Evolutionary conservation across 2,329 filamentous ascomycete species (phyloP).

Genomic region (Xylaria sp.): DNA sequence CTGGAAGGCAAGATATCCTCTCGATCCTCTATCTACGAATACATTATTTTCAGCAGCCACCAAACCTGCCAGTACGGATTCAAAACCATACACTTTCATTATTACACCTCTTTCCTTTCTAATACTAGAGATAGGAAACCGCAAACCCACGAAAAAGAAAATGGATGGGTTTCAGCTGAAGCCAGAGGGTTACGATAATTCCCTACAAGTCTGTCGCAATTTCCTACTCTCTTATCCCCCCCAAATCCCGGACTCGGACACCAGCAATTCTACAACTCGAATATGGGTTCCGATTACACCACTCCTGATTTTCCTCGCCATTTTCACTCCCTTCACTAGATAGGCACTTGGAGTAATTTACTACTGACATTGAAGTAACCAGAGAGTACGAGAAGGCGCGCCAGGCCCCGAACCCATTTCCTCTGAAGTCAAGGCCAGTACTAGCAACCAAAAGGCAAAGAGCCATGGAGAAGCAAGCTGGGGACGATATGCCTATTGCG

Average conservation of each 20-base stretch:
- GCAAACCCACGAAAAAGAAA: background rate
- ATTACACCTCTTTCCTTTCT: background rate
- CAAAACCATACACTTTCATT: background rate
- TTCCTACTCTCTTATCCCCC: background rate
- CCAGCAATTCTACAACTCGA: background rate
- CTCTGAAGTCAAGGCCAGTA: background rate
- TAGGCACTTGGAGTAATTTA: background rate
- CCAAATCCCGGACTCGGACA: too few species aligned
- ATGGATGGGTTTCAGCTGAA: background rate
- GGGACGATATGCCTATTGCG: conserved; percentile 26
- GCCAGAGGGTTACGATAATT: background rate
- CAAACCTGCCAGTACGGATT: background rate
- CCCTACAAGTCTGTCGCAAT: background rate
- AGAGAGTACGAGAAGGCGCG: conserved; percentile 4
- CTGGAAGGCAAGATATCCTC: background rate
- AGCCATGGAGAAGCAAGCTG: conserved; percentile 1
- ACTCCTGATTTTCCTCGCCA: background rate
- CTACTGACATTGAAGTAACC: background rate
- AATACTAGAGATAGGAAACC: background rate
- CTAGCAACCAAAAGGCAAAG: background rate
- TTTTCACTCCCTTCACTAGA: background rate
- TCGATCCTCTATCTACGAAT: background rate
- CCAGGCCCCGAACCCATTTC: background rate
- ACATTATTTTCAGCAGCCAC: background rate
- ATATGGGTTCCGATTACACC: background rate